Base-by-base conservation (phyloP, 495 filamentous ascomycete genomes). In the Neurospora sp. region DNA sequence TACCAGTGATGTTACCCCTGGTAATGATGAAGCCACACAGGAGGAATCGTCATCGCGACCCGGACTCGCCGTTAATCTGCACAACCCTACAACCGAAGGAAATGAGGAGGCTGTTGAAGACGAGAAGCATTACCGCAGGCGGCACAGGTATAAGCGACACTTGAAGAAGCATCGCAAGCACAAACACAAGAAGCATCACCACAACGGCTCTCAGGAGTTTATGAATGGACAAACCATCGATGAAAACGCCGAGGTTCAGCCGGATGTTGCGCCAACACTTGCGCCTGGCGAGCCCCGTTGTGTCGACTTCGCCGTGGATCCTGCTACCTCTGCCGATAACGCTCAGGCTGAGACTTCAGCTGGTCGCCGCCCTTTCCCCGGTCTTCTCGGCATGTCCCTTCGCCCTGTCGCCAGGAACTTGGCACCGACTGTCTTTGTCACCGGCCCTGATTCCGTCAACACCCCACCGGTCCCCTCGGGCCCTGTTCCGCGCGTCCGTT, bases 401-500 rank as follows among this genome's bases (percentile, higher is more conserved):
- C 76, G 81, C 48, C 83, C 83, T 7, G 79, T 85, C 20, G 80
- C 83, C 72, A 84, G 82, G 76, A 85, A 81, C 72, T 74, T 86
- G 40, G 81, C 84, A 1, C 85, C 84, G 1, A 76, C 83, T 8
- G 85, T 86, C 5, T 86, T 86, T 70, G 77, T 77, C 4, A 82
- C 82, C 38, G 73, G 76, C 4, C 76, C 77, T 4, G 81, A 81
- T 11, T 16, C 73, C 37, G 71, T 69, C 35, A 74, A 54, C 5
- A 54, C 69, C 12, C 73, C 80, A 5, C 27, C 73, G 5, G 75
- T 72, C 12, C 73, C 83, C 5, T 69, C 81, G 39, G 84, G 85
- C 18, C 85, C 87, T 14, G 84, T 87, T 6, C 86, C 85, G 18
- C 87, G 86, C 3, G 83, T 88, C 46, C 82, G 84, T 44, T 88